Percentiles rank a stretch among this genome's conserved stretches.
Conservation (phyloP, 805 yeast genomes). For the Metschnikowia noctiluminum region DNA sequence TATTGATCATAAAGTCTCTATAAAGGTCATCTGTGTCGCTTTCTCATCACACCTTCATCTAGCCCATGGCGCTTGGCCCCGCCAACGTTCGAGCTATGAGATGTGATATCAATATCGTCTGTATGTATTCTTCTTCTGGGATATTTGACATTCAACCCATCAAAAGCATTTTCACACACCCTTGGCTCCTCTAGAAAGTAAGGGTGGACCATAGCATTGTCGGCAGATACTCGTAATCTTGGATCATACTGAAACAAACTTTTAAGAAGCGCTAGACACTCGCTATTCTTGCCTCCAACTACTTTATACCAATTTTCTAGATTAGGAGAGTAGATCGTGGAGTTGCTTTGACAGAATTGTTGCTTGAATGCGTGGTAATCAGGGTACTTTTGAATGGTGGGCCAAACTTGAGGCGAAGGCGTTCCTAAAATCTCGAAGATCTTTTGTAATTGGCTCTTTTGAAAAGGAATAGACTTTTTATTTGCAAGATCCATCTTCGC, state of each 20-base stretch:
- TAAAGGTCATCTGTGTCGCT: slow-evolving; percentile 7
- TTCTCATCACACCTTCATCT: slow-evolving; percentile 7
- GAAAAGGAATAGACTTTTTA: slow-evolving; percentile 91
- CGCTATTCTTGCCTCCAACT: slow-evolving; percentile 69
- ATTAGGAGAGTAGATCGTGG: slow-evolving; percentile 54
- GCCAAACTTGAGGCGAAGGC: slow-evolving; percentile 79
- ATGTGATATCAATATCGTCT: slow-evolving; percentile 75
- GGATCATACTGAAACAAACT: slow-evolving; percentile 83
- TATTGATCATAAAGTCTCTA: background rate
- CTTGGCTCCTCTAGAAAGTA: slow-evolving; percentile 72
- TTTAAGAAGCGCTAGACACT: slow-evolving; percentile 62
- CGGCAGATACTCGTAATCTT: slow-evolving; percentile 70
- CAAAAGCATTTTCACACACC: slow-evolving; percentile 76
- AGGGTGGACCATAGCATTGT: slow-evolving; percentile 68
- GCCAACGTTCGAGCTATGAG: slow-evolving; percentile 21
- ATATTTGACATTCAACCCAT: slow-evolving; percentile 66
- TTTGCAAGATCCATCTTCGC: slow-evolving; percentile 81
- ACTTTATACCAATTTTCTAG: slow-evolving; percentile 83
- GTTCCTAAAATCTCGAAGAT: slow-evolving; percentile 92
- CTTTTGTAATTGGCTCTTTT: slow-evolving; percentile 85
- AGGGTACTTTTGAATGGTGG: slow-evolving; percentile 73
- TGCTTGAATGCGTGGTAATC: slow-evolving; percentile 59
- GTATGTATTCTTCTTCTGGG: slow-evolving; percentile 85
- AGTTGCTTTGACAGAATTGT: slow-evolving; percentile 45
- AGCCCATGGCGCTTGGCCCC: slow-evolving; percentile 25